Evolutionary conservation across 768 basidiomycete genomes (phyloP).

Genomic region (Rhodotorula graminis): DNA sequence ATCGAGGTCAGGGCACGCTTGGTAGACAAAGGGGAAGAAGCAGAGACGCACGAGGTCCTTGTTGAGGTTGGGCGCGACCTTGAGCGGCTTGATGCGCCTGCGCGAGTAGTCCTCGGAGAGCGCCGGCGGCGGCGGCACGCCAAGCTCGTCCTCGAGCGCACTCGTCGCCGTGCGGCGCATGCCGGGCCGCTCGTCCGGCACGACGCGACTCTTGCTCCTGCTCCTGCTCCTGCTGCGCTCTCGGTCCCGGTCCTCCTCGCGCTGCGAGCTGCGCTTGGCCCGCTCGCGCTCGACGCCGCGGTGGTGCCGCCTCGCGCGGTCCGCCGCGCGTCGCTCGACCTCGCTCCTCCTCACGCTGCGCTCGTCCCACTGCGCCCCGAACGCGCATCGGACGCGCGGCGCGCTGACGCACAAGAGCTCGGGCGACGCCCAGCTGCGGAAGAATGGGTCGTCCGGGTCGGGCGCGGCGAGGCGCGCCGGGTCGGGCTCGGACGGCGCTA

Average conservation of each 20-base stretch:
- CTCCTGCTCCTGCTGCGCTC: neutral
- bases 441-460: conserved; percentile 29
- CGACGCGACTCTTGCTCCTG: neutral
- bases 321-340: conserved; percentile 15
- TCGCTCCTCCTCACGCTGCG: conserved; percentile 21
- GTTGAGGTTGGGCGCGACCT: neutral
- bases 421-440: conserved; percentile 21
- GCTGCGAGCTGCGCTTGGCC: neutral
- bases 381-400: conserved; percentile 12
- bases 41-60: neutral
- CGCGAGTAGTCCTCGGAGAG: neutral
- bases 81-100: neutral
- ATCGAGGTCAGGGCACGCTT: too few species aligned
- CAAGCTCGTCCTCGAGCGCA: conserved; percentile 14
- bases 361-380: conserved; percentile 19
- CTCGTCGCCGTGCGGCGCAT: neutral
- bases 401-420: conserved; percentile 30
- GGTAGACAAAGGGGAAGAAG: neutral
- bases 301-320: neutral
- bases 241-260: neutral
- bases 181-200: too few species aligned
- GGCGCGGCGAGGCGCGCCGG: neutral
- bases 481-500: neutral
- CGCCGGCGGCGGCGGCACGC: conserved; percentile 23
- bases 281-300: too few species aligned